Base-by-base conservation (phyloP, 352 stramenopile species). In the Phytopythium sindhum region DNA sequence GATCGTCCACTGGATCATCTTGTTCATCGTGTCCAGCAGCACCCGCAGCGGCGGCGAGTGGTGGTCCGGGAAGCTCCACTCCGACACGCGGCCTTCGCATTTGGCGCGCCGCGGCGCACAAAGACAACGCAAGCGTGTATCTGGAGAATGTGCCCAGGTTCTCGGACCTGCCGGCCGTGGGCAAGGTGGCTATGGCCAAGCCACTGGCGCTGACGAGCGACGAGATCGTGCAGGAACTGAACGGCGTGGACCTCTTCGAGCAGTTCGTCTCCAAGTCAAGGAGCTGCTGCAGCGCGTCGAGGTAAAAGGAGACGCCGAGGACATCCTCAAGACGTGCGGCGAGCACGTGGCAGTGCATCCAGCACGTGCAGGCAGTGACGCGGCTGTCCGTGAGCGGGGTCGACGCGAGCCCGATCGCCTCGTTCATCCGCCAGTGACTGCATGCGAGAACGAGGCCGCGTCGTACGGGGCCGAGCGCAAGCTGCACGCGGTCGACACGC, bases 71-170 rank as follows among this genome's bases (percentile, higher is more conserved):
- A 93, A 95, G 23, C 82, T 81, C 58, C 78, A 95, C 60, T 93
- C 86, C 28, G 63, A 77, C 61, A 96, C 88, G 33, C 79, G 78
- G 35, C 78, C 65, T 12, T 88, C 74, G 50, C 93, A 95, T 61
- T 89, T 90, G 56, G 42, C n/a, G n/a, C n/a, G 70, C 77, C 23
- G 73, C 64, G 10, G 86, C 86, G 23, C 77, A 69, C 45, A 93
- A 93, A 71, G 86, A 94, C 68, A 94, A 94, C 69, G 75, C 79
- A 35, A 91, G 79, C 51, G 84, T 94, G 57, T 94, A 94, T 63
- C 55, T 92, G 51, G 86, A 92, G 59, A 91, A 90, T 12, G 72
- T 94, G 14, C 85, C 86, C 12, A 73, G 75, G 41, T 68, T 81
- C 41, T 70, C 70, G 14, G 79, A 89, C 24, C 62, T 94, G 39